These are phyloP conservation scores for Lotmaria passim DNA, from an alignment of 208 protist species.

Conservation along the genomic window DNA sequence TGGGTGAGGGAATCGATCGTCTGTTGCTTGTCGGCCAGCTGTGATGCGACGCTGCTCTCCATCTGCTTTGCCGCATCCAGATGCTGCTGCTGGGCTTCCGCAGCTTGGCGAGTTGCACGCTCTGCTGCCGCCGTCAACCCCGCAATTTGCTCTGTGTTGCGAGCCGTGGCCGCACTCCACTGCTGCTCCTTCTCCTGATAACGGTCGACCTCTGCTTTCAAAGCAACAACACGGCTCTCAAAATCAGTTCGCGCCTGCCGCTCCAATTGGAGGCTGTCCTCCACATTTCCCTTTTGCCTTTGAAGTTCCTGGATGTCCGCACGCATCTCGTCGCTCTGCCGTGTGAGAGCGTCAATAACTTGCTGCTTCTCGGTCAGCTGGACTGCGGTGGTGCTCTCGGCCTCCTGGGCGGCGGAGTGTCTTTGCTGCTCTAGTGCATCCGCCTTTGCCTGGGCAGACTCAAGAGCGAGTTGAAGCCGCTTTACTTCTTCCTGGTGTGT, in stretches of 20 bases:
- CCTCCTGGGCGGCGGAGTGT: background rate
- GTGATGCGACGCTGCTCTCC: background rate
- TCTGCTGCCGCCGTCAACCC: background rate
- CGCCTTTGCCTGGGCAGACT: background rate
- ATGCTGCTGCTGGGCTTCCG: background rate
- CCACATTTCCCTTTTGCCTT: background rate
- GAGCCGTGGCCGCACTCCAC: background rate
- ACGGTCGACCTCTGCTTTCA: background rate
- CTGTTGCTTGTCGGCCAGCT: conserved; percentile 1
- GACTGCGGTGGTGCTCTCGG: background rate
- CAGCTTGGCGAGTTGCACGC: background rate
- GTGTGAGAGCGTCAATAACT: background rate
- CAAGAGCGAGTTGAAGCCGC: background rate
- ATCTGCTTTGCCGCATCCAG: background rate
- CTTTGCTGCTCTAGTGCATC: background rate
- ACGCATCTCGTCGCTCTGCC: background rate
- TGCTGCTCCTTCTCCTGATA: background rate
- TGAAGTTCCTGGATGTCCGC: background rate
- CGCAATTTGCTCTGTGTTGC: background rate
- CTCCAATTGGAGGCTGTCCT: background rate
- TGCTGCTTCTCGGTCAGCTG: background rate
- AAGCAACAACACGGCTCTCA: background rate
- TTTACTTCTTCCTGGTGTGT: background rate
- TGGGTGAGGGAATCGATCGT: conserved; percentile 1
- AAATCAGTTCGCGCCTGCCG: background rate